Base-by-base conservation (phyloP, 2,329 filamentous ascomycete species). In the Xylaria arbuscula region DNA sequence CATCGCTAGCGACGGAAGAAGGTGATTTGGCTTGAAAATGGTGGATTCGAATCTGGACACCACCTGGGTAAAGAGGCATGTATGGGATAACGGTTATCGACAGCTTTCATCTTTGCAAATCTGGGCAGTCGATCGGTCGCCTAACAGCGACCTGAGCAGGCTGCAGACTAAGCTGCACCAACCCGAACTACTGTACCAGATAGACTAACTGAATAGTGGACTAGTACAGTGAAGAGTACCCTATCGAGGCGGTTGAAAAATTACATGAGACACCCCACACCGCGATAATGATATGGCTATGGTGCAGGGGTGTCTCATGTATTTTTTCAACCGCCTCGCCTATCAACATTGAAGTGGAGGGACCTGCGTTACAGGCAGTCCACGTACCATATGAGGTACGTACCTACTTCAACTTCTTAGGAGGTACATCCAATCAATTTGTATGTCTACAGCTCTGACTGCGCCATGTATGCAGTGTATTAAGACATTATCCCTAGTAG, bases 81-180 rank as follows among this genome's bases (percentile, higher is more conserved):
- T 24, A 55, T 24, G 48, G 48, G 65, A 48, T 34, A 67, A 54
- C 38, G 38, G 51, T 51, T 61, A 59, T 68, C 62, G 60, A 66
- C 68, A 70, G 62, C 60, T 68, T 70, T 67, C 70, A 68, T 70
- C 62, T 69, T 67, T 58, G 55, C 65, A 70, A 51, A 67, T 68
- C 64, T 64, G 67, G 58, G 70, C 61, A 68, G 64, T 61, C 65
- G 61, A 53, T 58, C 54, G 40, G 40, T 45, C 40, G 40, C 40
- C 17, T 17, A 17, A 15, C 47, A 28, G 36, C 53, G 54, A 58
- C 56, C 56, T 45, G 40, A 17, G 63, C 48, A 50, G 50, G 60
- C 40, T 59, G 38, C 60, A 47, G 34, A 57, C 24, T 42, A 34
- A 32, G 17, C 42, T 4, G 32, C 38, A 8, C 89, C 32, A 45